These are phyloP conservation scores for Ramaria sp. DNA, from an alignment of 768 basidiomycete genomes.

Conservation along the genomic window DNA sequence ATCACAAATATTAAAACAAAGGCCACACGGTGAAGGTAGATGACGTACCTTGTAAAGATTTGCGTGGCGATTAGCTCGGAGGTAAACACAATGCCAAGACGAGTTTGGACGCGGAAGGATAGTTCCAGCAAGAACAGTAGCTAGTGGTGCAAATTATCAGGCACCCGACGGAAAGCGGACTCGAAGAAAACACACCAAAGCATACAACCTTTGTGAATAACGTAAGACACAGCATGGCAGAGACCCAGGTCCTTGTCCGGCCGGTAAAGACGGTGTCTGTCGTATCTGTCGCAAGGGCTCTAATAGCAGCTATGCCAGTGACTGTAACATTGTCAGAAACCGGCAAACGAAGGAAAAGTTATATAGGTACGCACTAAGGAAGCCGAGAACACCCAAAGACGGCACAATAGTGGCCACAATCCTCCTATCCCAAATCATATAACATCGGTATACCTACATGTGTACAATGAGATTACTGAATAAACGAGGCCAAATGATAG, in stretches of 20 bases:
- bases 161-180: neutral
- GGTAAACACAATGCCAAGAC: neutral
- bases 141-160: neutral
- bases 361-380: neutral
- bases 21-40: neutral
- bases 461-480: neutral
- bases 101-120: neutral
- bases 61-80: neutral
- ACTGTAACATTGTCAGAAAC: neutral
- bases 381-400: neutral
- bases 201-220: conserved; percentile 6
- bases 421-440: conserved; percentile 7
- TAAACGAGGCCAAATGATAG: neutral
- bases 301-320: conserved; percentile 5
- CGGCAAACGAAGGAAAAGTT: neutral
- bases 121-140: neutral
- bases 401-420: neutral
- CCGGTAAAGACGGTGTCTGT: conserved; percentile 6
- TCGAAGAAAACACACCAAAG: neutral
- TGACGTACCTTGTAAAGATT: conserved; percentile 7
- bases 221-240: conserved; percentile 3
- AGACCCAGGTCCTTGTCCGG: conserved; percentile 3
- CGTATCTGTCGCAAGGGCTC: conserved; percentile 1
- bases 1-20: neutral
- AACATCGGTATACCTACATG: conserved; percentile 4